These are phyloP conservation scores for Phytophthora citrophthora DNA, from an alignment of 352 stramenopile genomes.

Conservation along the genomic window DNA sequence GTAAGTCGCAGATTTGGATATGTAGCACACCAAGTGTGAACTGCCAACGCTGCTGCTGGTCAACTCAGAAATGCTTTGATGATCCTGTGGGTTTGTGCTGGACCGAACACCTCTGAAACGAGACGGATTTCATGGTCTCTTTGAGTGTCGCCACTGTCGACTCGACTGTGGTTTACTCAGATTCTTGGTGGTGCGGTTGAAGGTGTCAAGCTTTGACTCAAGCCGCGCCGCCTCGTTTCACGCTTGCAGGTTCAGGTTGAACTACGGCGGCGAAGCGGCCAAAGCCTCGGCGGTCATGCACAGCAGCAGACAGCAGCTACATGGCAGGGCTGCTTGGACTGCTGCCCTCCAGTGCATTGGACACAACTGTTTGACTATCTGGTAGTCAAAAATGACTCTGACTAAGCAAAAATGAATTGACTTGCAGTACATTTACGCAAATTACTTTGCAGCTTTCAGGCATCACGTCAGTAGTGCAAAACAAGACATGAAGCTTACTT, in stretches of 20 bases:
- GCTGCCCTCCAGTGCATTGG: conserved; percentile 14
- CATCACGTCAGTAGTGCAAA: too few relatives aligned
- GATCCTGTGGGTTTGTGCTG: conserved; percentile 9
- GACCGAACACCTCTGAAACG: conserved; percentile 21
- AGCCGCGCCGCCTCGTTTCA: conserved; percentile 14
- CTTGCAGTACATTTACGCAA: too few relatives aligned
- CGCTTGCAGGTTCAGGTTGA: conserved; percentile 18
- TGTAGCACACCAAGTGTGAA: too few relatives aligned
- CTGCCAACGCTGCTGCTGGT: background rate
- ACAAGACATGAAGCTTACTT: too few relatives aligned
- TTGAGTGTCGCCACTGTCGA: background rate
- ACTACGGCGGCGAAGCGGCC: conserved; percentile 5
- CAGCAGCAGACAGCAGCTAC: conserved; percentile 19
- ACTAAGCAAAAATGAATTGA: too few relatives aligned
- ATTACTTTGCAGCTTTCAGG: too few relatives aligned
- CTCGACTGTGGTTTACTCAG: too few relatives aligned
- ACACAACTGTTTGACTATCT: background rate
- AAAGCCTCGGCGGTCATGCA: conserved; percentile 10
- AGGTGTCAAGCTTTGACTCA: background rate
- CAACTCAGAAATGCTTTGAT: conserved; percentile 26
- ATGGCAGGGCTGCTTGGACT: conserved; percentile 5
- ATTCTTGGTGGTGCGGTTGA: conserved; percentile 8
- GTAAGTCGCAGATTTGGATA: too few relatives aligned
- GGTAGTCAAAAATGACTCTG: background rate
- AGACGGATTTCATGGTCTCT: conserved; percentile 2